Percentiles rank a stretch among this genome's conserved stretches.
phyloP scores from a whole-genome alignment of 2,329 filamentous ascomycete species.

The Daldinia eschscholtzii region DNA sequence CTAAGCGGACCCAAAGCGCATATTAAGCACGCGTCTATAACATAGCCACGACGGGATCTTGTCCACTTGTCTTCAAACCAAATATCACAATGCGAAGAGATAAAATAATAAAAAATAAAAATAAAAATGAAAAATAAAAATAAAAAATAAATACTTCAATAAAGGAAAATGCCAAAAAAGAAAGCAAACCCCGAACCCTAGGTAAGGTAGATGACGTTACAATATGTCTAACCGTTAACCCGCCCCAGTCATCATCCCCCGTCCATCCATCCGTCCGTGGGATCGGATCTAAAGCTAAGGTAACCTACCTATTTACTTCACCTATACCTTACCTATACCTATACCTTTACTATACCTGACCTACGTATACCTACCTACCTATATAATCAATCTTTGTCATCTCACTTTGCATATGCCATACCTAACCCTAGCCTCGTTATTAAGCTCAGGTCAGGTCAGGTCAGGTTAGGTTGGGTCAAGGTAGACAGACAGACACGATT shows the following conservation, averaged over 20 bases:
- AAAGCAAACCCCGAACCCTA: background rate
- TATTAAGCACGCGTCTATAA: background rate
- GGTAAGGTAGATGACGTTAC: background rate
- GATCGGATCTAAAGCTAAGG: background rate
- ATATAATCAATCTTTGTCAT: too few relatives aligned
- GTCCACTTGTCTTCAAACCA: too few relatives aligned
- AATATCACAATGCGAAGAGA: too few relatives aligned
- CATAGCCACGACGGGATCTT: background rate
- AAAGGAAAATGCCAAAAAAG: too few relatives aligned
- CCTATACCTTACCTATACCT: background rate
- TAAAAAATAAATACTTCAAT: too few relatives aligned
- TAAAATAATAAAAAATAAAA: too few relatives aligned
- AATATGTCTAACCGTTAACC: background rate
- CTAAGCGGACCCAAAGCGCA: background rate
- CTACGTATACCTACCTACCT: too few relatives aligned
- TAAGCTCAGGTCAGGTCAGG: too few relatives aligned
- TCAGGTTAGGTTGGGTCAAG: too few relatives aligned
- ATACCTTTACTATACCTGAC: background rate
- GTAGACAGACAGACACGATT: too few relatives aligned
- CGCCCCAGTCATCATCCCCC: too few relatives aligned
- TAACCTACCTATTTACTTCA: background rate
- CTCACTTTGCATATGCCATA: background rate
- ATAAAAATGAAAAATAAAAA: too few relatives aligned
- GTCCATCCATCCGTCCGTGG: slow-evolving; percentile 7
- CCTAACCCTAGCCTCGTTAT: background rate